Percentiles rank a stretch among this genome's conserved stretches.
Conservation (phyloP, 2,329 filamentous ascomycete species). For the Alternaria infectoria region DNA sequence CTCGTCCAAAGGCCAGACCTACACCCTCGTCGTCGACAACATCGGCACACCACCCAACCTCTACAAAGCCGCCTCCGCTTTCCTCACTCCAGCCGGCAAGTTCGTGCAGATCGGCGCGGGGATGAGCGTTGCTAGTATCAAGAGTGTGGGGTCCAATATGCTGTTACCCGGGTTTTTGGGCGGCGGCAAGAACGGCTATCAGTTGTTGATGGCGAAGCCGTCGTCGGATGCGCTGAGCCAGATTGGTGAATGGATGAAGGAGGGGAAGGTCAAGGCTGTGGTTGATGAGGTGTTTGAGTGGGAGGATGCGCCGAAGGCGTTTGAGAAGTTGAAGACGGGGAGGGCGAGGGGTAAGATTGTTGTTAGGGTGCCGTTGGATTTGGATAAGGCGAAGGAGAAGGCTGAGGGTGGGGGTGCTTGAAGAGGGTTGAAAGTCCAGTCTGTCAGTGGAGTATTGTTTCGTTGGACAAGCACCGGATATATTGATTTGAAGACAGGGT, state of each 20-base stretch:
- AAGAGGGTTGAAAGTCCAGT: too few species aligned
- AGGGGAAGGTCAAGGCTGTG: constrained; percentile 64
- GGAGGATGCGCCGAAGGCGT: constrained; percentile 64
- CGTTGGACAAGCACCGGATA: too few species aligned
- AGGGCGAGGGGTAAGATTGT: constrained; percentile 67
- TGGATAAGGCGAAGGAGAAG: constrained; percentile 27
- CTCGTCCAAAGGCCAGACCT: constrained; percentile 56
- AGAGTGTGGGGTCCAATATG: constrained; percentile 46
- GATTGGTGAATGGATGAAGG: constrained; percentile 62
- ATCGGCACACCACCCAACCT: constrained; percentile 59
- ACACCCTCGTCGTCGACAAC: constrained; percentile 64
- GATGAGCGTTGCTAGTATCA: constrained; percentile 27
- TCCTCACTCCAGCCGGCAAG: constrained; percentile 56
- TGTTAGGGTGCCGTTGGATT: constrained; percentile 40
- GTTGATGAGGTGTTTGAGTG: constrained; percentile 64
- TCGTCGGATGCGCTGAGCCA: constrained; percentile 55
- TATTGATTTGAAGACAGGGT: too few species aligned
- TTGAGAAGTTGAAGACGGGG: constrained; percentile 63
- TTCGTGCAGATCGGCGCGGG: constrained; percentile 50
- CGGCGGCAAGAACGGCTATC: constrained; percentile 57
- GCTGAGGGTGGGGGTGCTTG: not conserved
- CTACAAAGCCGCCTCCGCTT: constrained; percentile 61
- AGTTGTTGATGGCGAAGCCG: constrained; percentile 48
- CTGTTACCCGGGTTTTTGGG: constrained; percentile 57
- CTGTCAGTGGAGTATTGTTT: too few species aligned